Evolutionary conservation across 2,329 filamentous ascomycete species (phyloP).

Genomic region (Akanthomyces lecanii): DNA sequence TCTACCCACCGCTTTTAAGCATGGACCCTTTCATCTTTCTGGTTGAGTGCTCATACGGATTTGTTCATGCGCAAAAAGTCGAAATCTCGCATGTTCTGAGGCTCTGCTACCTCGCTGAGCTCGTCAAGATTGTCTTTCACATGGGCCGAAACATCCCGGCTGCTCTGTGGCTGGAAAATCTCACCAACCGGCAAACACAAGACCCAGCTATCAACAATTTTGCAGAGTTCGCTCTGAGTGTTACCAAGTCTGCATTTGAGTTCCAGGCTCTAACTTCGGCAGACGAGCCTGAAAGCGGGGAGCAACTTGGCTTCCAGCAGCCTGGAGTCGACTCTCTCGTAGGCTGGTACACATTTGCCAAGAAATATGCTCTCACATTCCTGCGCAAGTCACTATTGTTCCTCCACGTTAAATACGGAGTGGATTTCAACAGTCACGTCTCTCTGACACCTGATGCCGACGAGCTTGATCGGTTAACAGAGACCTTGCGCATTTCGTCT

Average conservation of each 20-base stretch:
- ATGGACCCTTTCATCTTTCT: slow-evolving; percentile 77
- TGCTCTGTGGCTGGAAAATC: slow-evolving; percentile 44
- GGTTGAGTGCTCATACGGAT: slow-evolving; percentile 68
- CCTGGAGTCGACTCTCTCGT: slow-evolving; percentile 49
- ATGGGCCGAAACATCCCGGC: slow-evolving; percentile 52
- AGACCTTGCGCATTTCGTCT: slow-evolving; percentile 68
- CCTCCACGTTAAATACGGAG: slow-evolving; percentile 80
- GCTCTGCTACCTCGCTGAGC: slow-evolving; percentile 85
- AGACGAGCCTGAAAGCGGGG: slow-evolving; percentile 26
- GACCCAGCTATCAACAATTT: slow-evolving; percentile 51
- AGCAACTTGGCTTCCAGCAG: slow-evolving; percentile 51
- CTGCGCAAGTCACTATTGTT: slow-evolving; percentile 80
- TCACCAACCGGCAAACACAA: slow-evolving; percentile 39
- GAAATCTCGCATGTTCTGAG: slow-evolving; percentile 77
- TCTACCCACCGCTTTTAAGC: slow-evolving; percentile 56
- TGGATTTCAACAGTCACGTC: slow-evolving; percentile 74
- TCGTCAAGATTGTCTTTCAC: slow-evolving; percentile 72
- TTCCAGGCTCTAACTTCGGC: slow-evolving; percentile 32
- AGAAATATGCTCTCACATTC: slow-evolving; percentile 85
- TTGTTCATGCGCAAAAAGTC: slow-evolving; percentile 62
- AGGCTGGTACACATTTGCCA: slow-evolving; percentile 57
- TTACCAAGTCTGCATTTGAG: slow-evolving; percentile 44
- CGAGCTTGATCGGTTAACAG: slow-evolving; percentile 78
- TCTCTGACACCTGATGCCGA: slow-evolving; percentile 60
- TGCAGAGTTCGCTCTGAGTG: slow-evolving; percentile 48